Evolutionary conservation across 2,329 filamentous ascomycete species (phyloP), one percentile per base, ranked within the genome.

Genomic region (Plenodomus biglobosus): DNA sequence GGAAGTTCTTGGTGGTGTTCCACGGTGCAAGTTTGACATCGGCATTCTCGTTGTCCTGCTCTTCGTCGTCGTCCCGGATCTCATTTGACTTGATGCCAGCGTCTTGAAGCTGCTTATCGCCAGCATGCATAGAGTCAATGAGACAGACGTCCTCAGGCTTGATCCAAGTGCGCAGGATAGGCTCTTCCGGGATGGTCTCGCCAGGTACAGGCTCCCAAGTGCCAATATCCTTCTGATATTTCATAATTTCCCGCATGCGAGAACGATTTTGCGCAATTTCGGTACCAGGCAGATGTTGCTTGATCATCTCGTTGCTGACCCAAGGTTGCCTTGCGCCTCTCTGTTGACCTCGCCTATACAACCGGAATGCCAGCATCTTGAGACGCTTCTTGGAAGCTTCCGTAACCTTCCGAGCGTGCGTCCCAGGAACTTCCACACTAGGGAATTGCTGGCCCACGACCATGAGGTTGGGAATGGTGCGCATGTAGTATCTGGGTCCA

Each of bases 311-410:
- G 46, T 80, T 88, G 2, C 92, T 96, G 32, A 99, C 88, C 62
- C 92, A 89, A n/a, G 83, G 84, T 15, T 95, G 83, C 18, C 85
- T 85, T 19, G 91, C 81, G 38, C 84, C 80, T 51, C 85, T 78
- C 20, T 86, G 82, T 16, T 83, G 78, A 61, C 86, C 90, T 62
- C 89, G 88, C 53, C 86, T 83, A 62, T 95, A 89, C 69, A 96
- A 85, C 42, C 94, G 88, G 70, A 90, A 96, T 0, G 91, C 88
- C 34, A 99, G 85, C 86, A 96, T 96, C 76, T 94, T 96, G 72
- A 99, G 85, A 30, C 94, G 85, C 72, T 94, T 95, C 77, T 99
- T 99, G 30, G 90, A 87, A n/a, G 92, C 91, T 48, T 95, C 96
- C 0, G 94, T 99, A 22, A 97, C 92, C 71, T 94, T 95, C 52